Conservation (phyloP, 2,329 filamentous ascomycete species). For the Penicillium sp. region DNA sequence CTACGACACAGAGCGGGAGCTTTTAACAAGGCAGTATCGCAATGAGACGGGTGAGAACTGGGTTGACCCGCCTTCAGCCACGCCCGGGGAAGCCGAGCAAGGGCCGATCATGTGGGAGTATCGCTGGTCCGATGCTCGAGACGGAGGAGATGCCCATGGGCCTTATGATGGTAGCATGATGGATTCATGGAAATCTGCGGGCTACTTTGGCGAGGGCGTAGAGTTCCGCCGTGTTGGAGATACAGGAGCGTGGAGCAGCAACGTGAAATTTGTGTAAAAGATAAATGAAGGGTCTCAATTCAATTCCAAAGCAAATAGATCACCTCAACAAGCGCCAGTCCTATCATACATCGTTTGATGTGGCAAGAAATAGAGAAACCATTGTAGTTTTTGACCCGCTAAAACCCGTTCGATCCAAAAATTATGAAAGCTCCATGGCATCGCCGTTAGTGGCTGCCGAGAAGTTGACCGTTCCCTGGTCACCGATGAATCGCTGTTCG, state of each 20-base stretch:
- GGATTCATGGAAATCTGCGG: constrained; percentile 85
- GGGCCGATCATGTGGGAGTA: constrained; percentile 73
- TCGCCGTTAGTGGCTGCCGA: constrained; percentile 54
- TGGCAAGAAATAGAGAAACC: constrained; percentile 20
- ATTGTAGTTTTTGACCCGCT: constrained; percentile 19
- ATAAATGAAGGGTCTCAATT: constrained; percentile 12
- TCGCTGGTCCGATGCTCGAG: constrained; percentile 84
- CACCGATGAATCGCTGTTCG: constrained; percentile 89
- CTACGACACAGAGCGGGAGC: constrained; percentile 83
- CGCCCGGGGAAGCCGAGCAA: constrained; percentile 34
- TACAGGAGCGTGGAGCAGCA: constrained; percentile 54
- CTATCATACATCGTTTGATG: constrained; percentile 40
- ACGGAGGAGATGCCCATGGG: constrained; percentile 74
- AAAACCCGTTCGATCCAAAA: constrained; percentile 5
- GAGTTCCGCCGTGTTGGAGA: constrained; percentile 66
- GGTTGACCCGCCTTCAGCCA: constrained; percentile 52
- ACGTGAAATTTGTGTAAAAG: constrained; percentile 52
- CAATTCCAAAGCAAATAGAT: constrained; percentile 23
- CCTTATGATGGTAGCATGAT: constrained; percentile 84
- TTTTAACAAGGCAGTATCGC: constrained; percentile 76
- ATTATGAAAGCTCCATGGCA: constrained; percentile 66
- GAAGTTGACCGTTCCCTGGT: constrained; percentile 77
- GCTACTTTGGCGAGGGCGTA: constrained; percentile 85
- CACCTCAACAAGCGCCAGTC: constrained; percentile 35
- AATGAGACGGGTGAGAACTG: constrained; percentile 86